Conservation (phyloP, 352 stramenopile genomes). For the Discostella stelligera region DNA sequence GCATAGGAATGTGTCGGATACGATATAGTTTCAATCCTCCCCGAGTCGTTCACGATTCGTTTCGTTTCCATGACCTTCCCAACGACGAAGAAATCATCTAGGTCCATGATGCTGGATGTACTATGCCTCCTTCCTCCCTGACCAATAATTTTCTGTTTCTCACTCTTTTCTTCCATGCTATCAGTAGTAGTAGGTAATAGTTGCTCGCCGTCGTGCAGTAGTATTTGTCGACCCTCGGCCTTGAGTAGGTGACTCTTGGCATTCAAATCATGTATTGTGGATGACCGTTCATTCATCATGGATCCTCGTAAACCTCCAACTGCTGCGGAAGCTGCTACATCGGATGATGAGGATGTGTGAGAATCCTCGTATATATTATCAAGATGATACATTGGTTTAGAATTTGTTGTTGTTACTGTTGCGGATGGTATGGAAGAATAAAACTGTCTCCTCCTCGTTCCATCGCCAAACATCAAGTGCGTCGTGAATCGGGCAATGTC, state of each 20-base stretch:
- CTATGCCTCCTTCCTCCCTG: neutral
- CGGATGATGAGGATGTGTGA: neutral
- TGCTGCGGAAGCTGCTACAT: neutral
- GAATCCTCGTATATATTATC: neutral
- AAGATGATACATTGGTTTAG: constrained; percentile 4
- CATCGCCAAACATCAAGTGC: constrained; percentile 13
- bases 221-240: constrained; percentile 15
- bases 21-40: constrained; percentile 13
- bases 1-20: constrained; percentile 35
- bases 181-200: neutral
- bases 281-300: neutral
- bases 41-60: constrained; percentile 5
- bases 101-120: constrained; percentile 23
- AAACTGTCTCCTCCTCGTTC: neutral
- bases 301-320: constrained; percentile 1
- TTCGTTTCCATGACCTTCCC: constrained; percentile 19
- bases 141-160: neutral
- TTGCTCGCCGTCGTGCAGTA: neutral
- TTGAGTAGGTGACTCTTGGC: constrained; percentile 21
- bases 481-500: neutral
- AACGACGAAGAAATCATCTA: constrained; percentile 48
- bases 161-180: too few species aligned
- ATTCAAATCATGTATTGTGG: constrained; percentile 28
- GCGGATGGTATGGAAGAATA: neutral
- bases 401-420: neutral